Evolutionary conservation across 1,284 basidiomycete species (phyloP).

Genomic region (Ganoderma multipileum): DNA sequence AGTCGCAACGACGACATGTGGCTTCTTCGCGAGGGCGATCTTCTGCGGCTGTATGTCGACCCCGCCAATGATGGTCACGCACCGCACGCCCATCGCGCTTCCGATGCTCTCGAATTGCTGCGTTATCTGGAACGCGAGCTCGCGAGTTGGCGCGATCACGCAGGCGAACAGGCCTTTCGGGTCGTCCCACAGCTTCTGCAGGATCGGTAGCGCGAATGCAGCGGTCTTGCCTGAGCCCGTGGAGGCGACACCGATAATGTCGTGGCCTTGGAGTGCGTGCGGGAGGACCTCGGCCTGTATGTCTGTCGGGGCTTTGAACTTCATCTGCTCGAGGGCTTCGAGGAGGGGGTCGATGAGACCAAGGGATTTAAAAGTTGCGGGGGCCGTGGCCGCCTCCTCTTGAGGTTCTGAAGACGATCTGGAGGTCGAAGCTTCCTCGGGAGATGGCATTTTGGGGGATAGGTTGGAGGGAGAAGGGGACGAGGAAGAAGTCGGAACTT

Average conservation of each 20-base stretch:
- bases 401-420: slow-evolving; percentile 34
- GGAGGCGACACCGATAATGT: slow-evolving; percentile 97
- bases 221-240: slow-evolving; percentile 99
- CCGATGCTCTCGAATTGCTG: slow-evolving; percentile 96
- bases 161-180: slow-evolving; percentile 95
- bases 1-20: slow-evolving; percentile 97
- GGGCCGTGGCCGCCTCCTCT: slow-evolving; percentile 22
- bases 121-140: slow-evolving; percentile 98
- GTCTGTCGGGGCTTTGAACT: slow-evolving; percentile 89
- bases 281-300: slow-evolving; percentile 94
- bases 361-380: slow-evolving; percentile 66
- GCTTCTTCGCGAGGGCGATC: slow-evolving; percentile 92
- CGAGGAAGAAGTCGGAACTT: too few species aligned
- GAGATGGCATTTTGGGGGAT: slow-evolving; percentile 38
- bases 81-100: slow-evolving; percentile 92
- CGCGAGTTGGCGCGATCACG: slow-evolving; percentile 94
- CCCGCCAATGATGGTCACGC: slow-evolving; percentile 93
- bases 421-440: slow-evolving; percentile 69
- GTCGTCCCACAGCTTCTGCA: slow-evolving; percentile 97
- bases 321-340: slow-evolving; percentile 83
- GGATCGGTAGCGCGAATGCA: slow-evolving; percentile 94
- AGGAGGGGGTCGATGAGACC: slow-evolving; percentile 92
- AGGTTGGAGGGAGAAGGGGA: neutral
- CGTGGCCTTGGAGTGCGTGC: slow-evolving; percentile 87
- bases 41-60: slow-evolving; percentile 95